Evolutionary conservation across 495 filamentous ascomycete species (phyloP).

Genomic region (Aspergillus bridgeri): DNA sequence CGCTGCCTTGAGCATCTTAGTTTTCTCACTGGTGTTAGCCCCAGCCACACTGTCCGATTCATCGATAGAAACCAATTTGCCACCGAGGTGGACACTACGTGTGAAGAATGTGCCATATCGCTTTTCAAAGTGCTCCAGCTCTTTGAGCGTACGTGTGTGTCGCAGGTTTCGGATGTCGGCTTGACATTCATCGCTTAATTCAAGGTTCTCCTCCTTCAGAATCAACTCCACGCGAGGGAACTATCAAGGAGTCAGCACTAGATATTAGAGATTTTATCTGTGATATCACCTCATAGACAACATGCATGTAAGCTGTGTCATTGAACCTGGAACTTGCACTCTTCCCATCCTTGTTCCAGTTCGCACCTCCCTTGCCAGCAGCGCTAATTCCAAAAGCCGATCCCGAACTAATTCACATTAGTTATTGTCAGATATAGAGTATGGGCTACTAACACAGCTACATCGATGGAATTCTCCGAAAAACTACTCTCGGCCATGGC

Average conservation of each 20-base stretch:
- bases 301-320: slow-evolving; percentile 8
- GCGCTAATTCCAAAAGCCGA: slow-evolving; percentile 8
- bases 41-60: slow-evolving; percentile 7
- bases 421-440: slow-evolving; percentile 1
- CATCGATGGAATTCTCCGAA: slow-evolving; percentile 3
- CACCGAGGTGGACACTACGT: slow-evolving; percentile 7
- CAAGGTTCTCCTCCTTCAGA: slow-evolving; percentile 8
- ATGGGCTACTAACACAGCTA: slow-evolving; percentile 3
- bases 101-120: slow-evolving; percentile 8
- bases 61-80: slow-evolving; percentile 8
- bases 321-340: slow-evolving; percentile 5
- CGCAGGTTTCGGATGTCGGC: slow-evolving; percentile 4
- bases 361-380: slow-evolving; percentile 9
- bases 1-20: slow-evolving; percentile 10
- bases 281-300: slow-evolving; percentile 6
- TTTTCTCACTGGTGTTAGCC: slow-evolving; percentile 4
- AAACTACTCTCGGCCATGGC: slow-evolving; percentile 8
- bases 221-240: slow-evolving; percentile 11
- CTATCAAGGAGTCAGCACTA: slow-evolving; percentile 1
- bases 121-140: slow-evolving; percentile 3
- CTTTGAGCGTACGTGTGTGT: not conserved
- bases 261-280: not conserved
- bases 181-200: slow-evolving; percentile 8
- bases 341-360: no score
- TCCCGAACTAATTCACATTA: slow-evolving; percentile 4